Evolutionary conservation across 768 basidiomycete species (phyloP).

Genomic region (Astraeus odoratus): DNA sequence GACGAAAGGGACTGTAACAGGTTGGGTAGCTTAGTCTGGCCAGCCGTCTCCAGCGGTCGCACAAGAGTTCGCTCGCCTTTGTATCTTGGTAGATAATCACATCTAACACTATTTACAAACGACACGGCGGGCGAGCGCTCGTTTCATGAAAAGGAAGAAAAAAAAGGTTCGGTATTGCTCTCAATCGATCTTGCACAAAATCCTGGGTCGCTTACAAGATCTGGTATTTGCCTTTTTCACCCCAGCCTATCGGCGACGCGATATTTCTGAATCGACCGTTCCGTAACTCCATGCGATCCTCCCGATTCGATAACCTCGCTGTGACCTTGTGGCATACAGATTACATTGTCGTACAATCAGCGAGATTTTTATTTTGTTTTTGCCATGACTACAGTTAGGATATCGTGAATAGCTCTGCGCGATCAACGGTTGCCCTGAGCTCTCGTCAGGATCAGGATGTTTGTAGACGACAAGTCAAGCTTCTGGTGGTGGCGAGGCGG

Average conservation of each 20-base stretch:
- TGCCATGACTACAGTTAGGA: too few relatives aligned
- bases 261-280: slow-evolving; percentile 37
- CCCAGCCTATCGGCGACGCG: slow-evolving; percentile 34
- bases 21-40: not conserved
- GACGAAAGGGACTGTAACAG: not conserved
- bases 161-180: slow-evolving; percentile 22
- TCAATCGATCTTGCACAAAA: slow-evolving; percentile 23
- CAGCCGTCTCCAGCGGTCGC: slow-evolving; percentile 7
- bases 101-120: slow-evolving; percentile 24
- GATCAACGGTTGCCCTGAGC: not conserved
- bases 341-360: slow-evolving; percentile 23
- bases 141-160: slow-evolving; percentile 23
- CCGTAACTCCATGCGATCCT: slow-evolving; percentile 34
- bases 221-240: slow-evolving; percentile 26
- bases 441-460: not conserved
- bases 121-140: slow-evolving; percentile 22
- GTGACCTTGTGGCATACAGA: slow-evolving; percentile 33
- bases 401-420: too few relatives aligned
- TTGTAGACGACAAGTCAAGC: not conserved
- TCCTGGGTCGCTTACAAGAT: slow-evolving; percentile 10
- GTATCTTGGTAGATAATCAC: slow-evolving; percentile 21
- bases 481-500: not conserved
- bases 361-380: slow-evolving; percentile 22
- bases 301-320: slow-evolving; percentile 43
- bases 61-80: slow-evolving; percentile 15